Evolutionary conservation across 2,329 filamentous ascomycete species (phyloP), one percentile per base, ranked within the genome.

Genomic region (Microcyclosporella mali): DNA sequence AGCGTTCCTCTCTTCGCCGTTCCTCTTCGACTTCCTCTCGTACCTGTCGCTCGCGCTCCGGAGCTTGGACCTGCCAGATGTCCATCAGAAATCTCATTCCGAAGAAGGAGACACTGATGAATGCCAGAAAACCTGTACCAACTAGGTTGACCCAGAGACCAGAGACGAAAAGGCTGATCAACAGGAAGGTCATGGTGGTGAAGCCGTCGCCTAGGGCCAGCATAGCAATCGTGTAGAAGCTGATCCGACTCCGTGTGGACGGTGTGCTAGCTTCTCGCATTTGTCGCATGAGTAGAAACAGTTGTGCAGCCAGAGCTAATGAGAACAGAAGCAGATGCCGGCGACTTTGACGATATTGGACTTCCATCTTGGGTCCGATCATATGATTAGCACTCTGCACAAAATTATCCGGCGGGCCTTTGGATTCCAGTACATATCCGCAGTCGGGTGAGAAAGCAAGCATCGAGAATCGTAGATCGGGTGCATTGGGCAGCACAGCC

Each of bases 41-140:
- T 40, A 70, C 67, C 44, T 62, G 59, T 35, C 66, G 60, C 34
- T 62, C 63, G 15, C 67, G 61, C 47, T 74, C 71, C 3, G 73
- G 72, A 17, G 69, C 74, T 56, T 82, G 79, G 2, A 81, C 75
- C 15, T 72, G 71, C 79, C 78, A 82, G n/a, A 83, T 78, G 40
- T 82, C 78, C 67, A 81, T 77, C 56, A 82, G 66, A 51, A 83
- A 82, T 40, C 77, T 74, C 66, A 82, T 79, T 25, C 78, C 78
- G 43, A 81, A 76, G 57, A 78, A 77, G 44, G 75, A 74, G 17
- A 81, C 75, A 12, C 75, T 77, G 37, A 81, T 70, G 49, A 81
- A 74, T 1, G 76, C 71, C 14, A 82, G 59, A 56, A 81, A 82
- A 2, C 74, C 74, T 18, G 73, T 70, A 2, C 71, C 70, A 12